These are phyloP conservation scores for Kurtzmaniella fragi DNA, from an alignment of 805 yeast species.

Conservation along the genomic window DNA sequence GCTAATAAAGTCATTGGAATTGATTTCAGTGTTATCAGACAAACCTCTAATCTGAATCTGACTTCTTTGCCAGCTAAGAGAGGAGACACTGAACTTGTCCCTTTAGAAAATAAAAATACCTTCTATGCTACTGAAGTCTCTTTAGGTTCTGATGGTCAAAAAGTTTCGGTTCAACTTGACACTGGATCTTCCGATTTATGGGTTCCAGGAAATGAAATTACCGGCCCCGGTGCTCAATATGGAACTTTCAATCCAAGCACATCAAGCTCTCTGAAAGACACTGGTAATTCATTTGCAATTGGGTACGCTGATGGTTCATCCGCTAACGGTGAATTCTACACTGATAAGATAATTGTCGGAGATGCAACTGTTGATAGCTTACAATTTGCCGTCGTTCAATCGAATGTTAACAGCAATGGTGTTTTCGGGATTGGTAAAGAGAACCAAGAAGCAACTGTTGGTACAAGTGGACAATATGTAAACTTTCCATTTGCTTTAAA, in stretches of 20 bases:
- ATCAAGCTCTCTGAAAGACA: constrained; percentile 42
- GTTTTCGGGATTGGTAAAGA: constrained; percentile 73
- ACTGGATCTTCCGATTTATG: constrained; percentile 29
- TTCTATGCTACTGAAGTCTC: constrained; percentile 19
- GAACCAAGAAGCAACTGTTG: constrained; percentile 10
- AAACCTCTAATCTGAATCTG: constrained; percentile 2
- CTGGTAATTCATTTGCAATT: constrained; percentile 39
- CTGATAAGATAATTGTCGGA: constrained; percentile 54
- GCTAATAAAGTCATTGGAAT: constrained; percentile 3
- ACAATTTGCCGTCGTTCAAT: constrained; percentile 71
- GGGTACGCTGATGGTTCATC: constrained; percentile 44
- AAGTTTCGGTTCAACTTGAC: constrained; percentile 16
- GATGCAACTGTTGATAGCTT: constrained; percentile 43
- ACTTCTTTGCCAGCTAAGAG: constrained; percentile 4
- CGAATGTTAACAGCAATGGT: constrained; percentile 59
- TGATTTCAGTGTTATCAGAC: constrained; percentile 1
- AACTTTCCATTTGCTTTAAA: constrained; percentile 34
- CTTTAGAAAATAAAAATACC: constrained; percentile 6
- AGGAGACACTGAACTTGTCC: neutral
- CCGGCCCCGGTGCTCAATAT: neutral
- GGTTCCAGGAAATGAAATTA: constrained; percentile 9
- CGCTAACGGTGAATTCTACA: constrained; percentile 54
- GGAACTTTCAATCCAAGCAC: constrained; percentile 34
- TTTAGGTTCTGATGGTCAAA: constrained; percentile 20
- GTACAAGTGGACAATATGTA: constrained; percentile 22